Evolutionary conservation across 306 rosid species (phyloP).

Genomic region (Hippophae tibetana): DNA sequence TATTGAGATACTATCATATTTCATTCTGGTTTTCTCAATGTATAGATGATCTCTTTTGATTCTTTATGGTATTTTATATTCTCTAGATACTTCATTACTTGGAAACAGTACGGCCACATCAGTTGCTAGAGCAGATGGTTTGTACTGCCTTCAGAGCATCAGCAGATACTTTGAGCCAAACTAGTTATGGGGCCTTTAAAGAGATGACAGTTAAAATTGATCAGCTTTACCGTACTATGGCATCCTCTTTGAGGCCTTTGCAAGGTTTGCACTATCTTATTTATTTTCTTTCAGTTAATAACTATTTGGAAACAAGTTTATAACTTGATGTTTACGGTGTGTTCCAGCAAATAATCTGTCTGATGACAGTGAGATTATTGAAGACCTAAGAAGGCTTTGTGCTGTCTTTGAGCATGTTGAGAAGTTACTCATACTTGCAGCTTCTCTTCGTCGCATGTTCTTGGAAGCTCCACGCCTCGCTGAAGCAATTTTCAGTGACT

Average conservation of each 20-base stretch:
- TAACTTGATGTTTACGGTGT: conserved; percentile 14
- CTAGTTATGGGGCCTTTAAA: conserved; percentile 66
- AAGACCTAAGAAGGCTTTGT: conserved; percentile 55
- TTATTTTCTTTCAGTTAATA: conserved; percentile 2
- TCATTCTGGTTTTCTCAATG: background rate
- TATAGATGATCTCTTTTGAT: conserved; percentile 8
- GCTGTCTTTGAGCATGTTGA: conserved; percentile 72
- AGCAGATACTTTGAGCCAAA: conserved; percentile 59
- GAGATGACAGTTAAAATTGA: conserved; percentile 67
- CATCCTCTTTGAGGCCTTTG: conserved; percentile 55
- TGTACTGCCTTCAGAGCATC: conserved; percentile 82
- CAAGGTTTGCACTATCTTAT: conserved; percentile 40
- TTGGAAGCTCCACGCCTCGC: conserved; percentile 67
- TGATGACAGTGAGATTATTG: conserved; percentile 55
- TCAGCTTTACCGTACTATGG: conserved; percentile 69
- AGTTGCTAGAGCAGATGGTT: conserved; percentile 88
- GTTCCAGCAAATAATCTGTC: conserved; percentile 61
- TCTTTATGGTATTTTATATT: conserved; percentile 15
- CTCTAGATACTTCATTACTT: conserved; percentile 82
- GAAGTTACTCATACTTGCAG: conserved; percentile 60
- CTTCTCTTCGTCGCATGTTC: conserved; percentile 85
- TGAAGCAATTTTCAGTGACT: conserved; percentile 64
- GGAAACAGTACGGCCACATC: conserved; percentile 74
- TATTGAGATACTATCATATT: conserved; percentile 9
- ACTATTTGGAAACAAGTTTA: conserved; percentile 2